phyloP scores from a whole-genome alignment of 2,329 filamentous ascomycete genomes.

The Xylariaceae sp. region DNA sequence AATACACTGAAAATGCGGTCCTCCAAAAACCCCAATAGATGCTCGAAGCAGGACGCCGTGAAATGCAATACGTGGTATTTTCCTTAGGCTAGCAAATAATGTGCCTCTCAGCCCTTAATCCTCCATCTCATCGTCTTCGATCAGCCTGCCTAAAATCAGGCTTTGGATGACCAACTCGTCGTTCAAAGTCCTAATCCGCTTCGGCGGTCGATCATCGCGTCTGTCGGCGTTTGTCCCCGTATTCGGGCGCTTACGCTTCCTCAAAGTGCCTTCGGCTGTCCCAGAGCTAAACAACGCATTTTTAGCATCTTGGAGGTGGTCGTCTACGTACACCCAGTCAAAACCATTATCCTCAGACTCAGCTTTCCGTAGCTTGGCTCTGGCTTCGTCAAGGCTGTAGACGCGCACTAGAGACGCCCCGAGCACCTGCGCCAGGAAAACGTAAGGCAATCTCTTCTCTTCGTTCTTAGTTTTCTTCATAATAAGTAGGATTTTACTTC shows the following conservation, averaged over 20 bases:
- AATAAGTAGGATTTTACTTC: conserved; percentile 74
- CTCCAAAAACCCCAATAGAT: conserved; percentile 15
- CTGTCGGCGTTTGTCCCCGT: conserved; percentile 35
- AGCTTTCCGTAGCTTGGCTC: conserved; percentile 58
- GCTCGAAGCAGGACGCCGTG: conserved; percentile 20
- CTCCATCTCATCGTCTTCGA: conserved; percentile 63
- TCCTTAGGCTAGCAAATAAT: too few relatives aligned
- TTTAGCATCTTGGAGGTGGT: conserved; percentile 59
- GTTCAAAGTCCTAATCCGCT: conserved; percentile 70
- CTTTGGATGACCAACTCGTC: conserved; percentile 93
- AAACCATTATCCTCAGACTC: conserved; percentile 58
- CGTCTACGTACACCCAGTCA: conserved; percentile 82
- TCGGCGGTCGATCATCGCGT: conserved; percentile 47
- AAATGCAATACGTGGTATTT: conserved; percentile 11
- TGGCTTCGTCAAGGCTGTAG: conserved; percentile 68
- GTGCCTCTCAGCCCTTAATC: too few relatives aligned
- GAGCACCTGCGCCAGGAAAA: conserved; percentile 80
- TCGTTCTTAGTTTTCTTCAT: conserved; percentile 67
- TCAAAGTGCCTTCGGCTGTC: conserved; percentile 45
- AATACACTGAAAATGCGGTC: conserved; percentile 5
- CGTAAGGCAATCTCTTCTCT: conserved; percentile 71
- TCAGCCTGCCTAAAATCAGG: conserved; percentile 81
- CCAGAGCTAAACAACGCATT: conserved; percentile 52
- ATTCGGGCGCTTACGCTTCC: conserved; percentile 52
- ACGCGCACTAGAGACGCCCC: conserved; percentile 75